Conservation (phyloP, 805 yeast genomes). For the Candida odintsovae region DNA sequence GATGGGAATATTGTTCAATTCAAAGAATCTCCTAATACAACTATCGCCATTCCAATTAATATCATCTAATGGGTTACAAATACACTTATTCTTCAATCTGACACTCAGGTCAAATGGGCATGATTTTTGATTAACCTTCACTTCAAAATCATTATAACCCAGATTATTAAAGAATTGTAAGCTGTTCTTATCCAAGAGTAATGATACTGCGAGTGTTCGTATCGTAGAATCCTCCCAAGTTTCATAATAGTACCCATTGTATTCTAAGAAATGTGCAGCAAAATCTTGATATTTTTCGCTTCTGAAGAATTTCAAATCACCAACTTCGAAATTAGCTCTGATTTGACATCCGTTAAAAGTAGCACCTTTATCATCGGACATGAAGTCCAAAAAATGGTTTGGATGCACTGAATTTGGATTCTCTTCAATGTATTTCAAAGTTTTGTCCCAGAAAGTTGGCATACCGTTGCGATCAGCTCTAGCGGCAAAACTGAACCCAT, state of each 20-base stretch:
- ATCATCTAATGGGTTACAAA: slow-evolving; percentile 68
- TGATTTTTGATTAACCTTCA: slow-evolving; percentile 42
- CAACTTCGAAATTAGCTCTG: slow-evolving; percentile 86
- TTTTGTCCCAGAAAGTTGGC: slow-evolving; percentile 70
- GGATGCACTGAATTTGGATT: slow-evolving; percentile 55
- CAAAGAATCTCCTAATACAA: slow-evolving; percentile 58
- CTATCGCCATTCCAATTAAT: slow-evolving; percentile 57
- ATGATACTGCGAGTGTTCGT: slow-evolving; percentile 74
- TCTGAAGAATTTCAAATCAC: slow-evolving; percentile 67
- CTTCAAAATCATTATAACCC: slow-evolving; percentile 58
- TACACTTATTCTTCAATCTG: slow-evolving; percentile 58
- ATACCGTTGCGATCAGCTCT: slow-evolving; percentile 69
- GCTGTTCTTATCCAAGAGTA: slow-evolving; percentile 57
- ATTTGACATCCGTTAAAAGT: slow-evolving; percentile 81
- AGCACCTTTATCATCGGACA: slow-evolving; percentile 64
- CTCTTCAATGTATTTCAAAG: slow-evolving; percentile 54
- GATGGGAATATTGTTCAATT: slow-evolving; percentile 16
- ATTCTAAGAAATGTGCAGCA: slow-evolving; percentile 59
- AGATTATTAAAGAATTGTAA: slow-evolving; percentile 75
- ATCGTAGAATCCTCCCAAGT: slow-evolving; percentile 93
- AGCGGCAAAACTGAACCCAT: slow-evolving; percentile 60
- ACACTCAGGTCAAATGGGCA: slow-evolving; percentile 67
- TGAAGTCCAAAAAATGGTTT: slow-evolving; percentile 62
- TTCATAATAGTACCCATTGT: slow-evolving; percentile 83
- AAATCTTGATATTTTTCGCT: slow-evolving; percentile 60